These are phyloP conservation scores for Boeremia lycopersici DNA, from an alignment of 2,329 filamentous ascomycete species.

Conservation along the genomic window DNA sequence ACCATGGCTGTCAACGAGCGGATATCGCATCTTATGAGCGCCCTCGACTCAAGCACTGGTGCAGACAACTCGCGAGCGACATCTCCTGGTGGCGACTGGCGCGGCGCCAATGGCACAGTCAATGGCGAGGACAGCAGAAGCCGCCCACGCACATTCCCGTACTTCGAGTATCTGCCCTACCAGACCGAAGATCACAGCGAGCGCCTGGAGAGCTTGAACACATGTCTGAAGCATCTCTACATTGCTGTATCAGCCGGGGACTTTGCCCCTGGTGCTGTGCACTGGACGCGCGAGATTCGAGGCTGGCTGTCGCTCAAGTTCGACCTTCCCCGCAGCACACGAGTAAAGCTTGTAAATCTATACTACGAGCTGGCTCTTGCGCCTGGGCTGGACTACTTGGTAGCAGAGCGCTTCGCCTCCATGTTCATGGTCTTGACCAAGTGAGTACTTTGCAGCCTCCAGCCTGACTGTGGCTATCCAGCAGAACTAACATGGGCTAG, in stretches of 20 bases:
- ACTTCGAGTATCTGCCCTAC: slow-evolving; percentile 90
- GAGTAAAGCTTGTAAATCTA: slow-evolving; percentile 82
- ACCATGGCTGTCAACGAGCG: slow-evolving; percentile 49
- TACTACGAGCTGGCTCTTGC: slow-evolving; percentile 95
- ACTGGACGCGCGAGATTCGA: slow-evolving; percentile 96
- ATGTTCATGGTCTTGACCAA: slow-evolving; percentile 98
- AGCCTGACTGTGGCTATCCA: background rate
- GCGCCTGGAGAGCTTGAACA: slow-evolving; percentile 77
- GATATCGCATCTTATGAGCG: slow-evolving; percentile 51
- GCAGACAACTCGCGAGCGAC: slow-evolving; percentile 84
- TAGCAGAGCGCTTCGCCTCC: slow-evolving; percentile 89
- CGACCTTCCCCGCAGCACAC: slow-evolving; percentile 83
- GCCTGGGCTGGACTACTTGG: slow-evolving; percentile 80
- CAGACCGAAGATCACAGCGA: slow-evolving; percentile 78
- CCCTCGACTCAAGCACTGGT: slow-evolving; percentile 50
- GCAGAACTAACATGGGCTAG: slow-evolving; percentile 55
- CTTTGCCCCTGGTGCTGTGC: slow-evolving; percentile 88
- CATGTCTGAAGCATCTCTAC: slow-evolving; percentile 93
- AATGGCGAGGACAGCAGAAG: slow-evolving; percentile 66
- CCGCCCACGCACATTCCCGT: slow-evolving; percentile 86
- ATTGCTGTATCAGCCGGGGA: slow-evolving; percentile 90
- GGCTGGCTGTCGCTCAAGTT: slow-evolving; percentile 98
- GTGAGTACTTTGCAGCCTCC: slow-evolving; percentile 57
- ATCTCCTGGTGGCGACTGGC: slow-evolving; percentile 73
- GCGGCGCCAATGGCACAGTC: slow-evolving; percentile 57